Evolutionary conservation across 176 grass and related monocot genomes (phyloP), one percentile per base, ranked within the genome.

Genomic region (Triticum urartu): DNA sequence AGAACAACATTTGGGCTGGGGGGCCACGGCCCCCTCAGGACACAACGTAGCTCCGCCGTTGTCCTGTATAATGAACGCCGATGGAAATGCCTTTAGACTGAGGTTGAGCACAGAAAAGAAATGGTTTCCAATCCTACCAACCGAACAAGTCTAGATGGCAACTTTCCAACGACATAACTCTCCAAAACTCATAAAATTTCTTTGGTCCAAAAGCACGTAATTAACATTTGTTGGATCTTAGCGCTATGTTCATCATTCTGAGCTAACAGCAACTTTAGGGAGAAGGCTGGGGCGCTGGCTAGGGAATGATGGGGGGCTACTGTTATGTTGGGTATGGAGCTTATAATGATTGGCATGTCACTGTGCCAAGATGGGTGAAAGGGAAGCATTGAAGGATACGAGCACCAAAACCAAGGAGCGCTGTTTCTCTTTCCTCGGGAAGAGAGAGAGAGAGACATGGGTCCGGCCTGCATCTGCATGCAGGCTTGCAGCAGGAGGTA

Each of bases 351-450:
- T 88, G 89, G 70, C 32, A 81, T 58, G 82, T 72, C 70, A 77
- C 89, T 91, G 82, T 85, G 50, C 12, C 81, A 81, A 81, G 62
- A 88, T 88, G 70, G 86, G 81, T 77, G 81, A 91, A 87, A 91
- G 85, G 89, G 43, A 0, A 21, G 72, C 52, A 82, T 68, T 81
- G 83, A 85, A 80, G 75, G 39, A 65, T 84, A 47, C 78, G 42
- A 86, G 89, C 89, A 72, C 71, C 38, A 91, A 85, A 84, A 77
- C 76, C 82, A 42, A 88, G 52, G 89, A 81, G 80, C n/a, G 32
- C 68, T 34, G 68, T 81, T 70, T 4, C 12, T 28, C 89, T 81
- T 77, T 81, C 63, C 77, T 88, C 45, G 82, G 85, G 77, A 87
- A 84, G 60, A 7, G 68, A 20, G 82, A 17, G 13, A 33, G 45